Evolutionary conservation across 2,329 filamentous ascomycete genomes (phyloP), one percentile per base, ranked within the genome.

Genomic region (Periconia macrospinosa): DNA sequence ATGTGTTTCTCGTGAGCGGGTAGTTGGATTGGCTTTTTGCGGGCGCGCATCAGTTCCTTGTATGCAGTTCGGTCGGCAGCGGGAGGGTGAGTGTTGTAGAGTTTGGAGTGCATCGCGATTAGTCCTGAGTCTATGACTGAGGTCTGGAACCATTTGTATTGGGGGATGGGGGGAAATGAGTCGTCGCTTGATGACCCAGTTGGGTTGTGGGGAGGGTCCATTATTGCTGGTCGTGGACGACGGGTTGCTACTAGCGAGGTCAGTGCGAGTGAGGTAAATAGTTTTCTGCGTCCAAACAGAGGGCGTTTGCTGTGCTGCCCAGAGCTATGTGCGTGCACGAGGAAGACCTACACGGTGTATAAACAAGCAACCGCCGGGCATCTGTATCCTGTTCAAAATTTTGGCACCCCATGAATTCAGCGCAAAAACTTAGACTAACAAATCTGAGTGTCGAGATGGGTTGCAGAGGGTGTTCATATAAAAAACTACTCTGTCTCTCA

Each of bases 1-100:
- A 9, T 2, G 2, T 50, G 47, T 14, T 51, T 33, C n/a, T 46
- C 15, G 42, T 54, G 49, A 18, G 58, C 54, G 45, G 45, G 30
- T 33, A 33, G 14, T 15, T 44, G 8, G 11, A 48, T 40, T 18
- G 44, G 18, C 7, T 17, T 11, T 30, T 6, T 44, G 14, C 14
- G 45, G 20, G 14, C 30, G 17, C 7, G n/a, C 23, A 27, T 27
- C 23, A 27, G 42, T 43, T 44, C 18, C 30, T 40, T 33, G 49
- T 45, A 30, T n/a, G 43, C 2, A 6, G 5, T 17, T 11, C n/a
- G 15, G 19, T 23, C 23, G 37, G 33, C 50, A 37, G 33, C 17
- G 6, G 3, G 17, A 20, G 27, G 20, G 30, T 7, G 42, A 19
- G 19, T 10, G 41, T 42, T 18, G 27, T 15, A n/a, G 43, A 45